Percentiles rank a stretch among this genome's conserved stretches.
These are phyloP conservation scores for Cladosporium colombiae DNA, from an alignment of 2,329 filamentous ascomycete species.

Conservation along the genomic window DNA sequence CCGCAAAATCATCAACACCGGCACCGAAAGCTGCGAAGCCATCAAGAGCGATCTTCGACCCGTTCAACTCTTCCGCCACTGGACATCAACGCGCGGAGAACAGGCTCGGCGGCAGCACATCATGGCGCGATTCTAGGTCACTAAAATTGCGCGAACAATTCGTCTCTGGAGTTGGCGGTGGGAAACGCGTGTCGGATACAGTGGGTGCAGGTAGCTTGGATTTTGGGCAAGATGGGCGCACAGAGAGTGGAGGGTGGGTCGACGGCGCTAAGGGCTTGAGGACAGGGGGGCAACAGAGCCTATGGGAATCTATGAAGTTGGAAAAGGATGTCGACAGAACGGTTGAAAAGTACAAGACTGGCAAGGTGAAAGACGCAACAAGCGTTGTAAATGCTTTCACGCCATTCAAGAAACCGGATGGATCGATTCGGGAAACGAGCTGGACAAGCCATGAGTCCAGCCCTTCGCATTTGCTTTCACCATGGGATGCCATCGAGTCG, in stretches of 20 bases:
- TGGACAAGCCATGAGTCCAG: slow-evolving; percentile 36
- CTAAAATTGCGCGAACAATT: slow-evolving; percentile 73
- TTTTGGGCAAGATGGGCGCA: slow-evolving; percentile 52
- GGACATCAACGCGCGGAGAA: slow-evolving; percentile 77
- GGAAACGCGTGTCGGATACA: slow-evolving; percentile 62
- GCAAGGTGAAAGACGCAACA: slow-evolving; percentile 29
- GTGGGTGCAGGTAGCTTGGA: slow-evolving; percentile 65
- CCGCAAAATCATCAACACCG: not conserved
- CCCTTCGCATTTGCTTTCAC: slow-evolving; percentile 34
- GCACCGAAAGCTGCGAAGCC: slow-evolving; percentile 90
- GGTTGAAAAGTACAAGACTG: slow-evolving; percentile 27
- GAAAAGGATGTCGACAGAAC: slow-evolving; percentile 26
- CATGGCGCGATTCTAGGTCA: slow-evolving; percentile 71
- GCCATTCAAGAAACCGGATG: slow-evolving; percentile 33
- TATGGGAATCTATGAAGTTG: slow-evolving; percentile 35
- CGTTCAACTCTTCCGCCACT: slow-evolving; percentile 93
- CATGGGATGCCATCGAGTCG: slow-evolving; percentile 23
- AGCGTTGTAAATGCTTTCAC: slow-evolving; percentile 36
- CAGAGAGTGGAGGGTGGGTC: slow-evolving; percentile 56
- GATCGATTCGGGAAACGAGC: slow-evolving; percentile 35
- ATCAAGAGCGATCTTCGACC: slow-evolving; percentile 88
- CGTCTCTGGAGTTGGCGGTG: slow-evolving; percentile 55
- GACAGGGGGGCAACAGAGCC: slow-evolving; percentile 48
- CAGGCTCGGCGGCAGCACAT: slow-evolving; percentile 59
- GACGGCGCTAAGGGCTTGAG: slow-evolving; percentile 51